A percentile compares a stretch with the other conserved stretches of the same genome.
Evolutionary conservation across 768 basidiomycete genomes (phyloP).

Genomic region (Mrakia hoshinonis): DNA sequence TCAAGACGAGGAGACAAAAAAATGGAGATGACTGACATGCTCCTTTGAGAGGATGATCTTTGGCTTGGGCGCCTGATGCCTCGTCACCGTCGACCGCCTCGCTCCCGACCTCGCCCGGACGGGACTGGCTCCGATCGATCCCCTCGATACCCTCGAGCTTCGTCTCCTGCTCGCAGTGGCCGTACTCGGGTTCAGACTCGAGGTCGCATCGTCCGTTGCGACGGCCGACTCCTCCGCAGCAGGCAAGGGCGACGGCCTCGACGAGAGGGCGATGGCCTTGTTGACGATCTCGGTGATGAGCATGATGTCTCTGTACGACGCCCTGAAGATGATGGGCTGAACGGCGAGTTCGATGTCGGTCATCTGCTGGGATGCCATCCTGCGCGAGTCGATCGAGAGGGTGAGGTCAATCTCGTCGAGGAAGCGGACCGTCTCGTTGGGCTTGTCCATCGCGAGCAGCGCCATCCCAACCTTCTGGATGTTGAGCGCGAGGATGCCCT

Average conservation of each 20-base stretch:
- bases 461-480: slow-evolving; percentile 86
- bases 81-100: background rate
- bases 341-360: slow-evolving; percentile 72
- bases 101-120: background rate
- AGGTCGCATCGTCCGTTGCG: background rate
- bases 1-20: background rate
- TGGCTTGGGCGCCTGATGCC: slow-evolving; percentile 37
- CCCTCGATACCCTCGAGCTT: slow-evolving; percentile 24
- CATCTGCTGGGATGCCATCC: slow-evolving; percentile 48
- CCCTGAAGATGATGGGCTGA: slow-evolving; percentile 80
- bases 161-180: slow-evolving; percentile 32
- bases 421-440: slow-evolving; percentile 76
- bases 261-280: slow-evolving; percentile 72
- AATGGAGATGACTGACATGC: slow-evolving; percentile 49
- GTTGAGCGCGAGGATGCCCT: slow-evolving; percentile 75
- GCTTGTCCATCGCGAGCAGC: slow-evolving; percentile 73
- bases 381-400: slow-evolving; percentile 73
- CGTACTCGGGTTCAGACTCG: slow-evolving; percentile 13
- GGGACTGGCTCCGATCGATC: slow-evolving; percentile 19
- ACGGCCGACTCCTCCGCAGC: slow-evolving; percentile 2
- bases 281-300: slow-evolving; percentile 66
- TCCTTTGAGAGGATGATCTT: slow-evolving; percentile 64
- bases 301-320: slow-evolving; percentile 89
- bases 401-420: slow-evolving; percentile 86
- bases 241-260: slow-evolving; percentile 29